A percentile compares a stretch with the other conserved stretches of the same genome.
phyloP scores from a whole-genome alignment of 2,329 filamentous ascomycete species.

The Parafenestella ontariensis region DNA sequence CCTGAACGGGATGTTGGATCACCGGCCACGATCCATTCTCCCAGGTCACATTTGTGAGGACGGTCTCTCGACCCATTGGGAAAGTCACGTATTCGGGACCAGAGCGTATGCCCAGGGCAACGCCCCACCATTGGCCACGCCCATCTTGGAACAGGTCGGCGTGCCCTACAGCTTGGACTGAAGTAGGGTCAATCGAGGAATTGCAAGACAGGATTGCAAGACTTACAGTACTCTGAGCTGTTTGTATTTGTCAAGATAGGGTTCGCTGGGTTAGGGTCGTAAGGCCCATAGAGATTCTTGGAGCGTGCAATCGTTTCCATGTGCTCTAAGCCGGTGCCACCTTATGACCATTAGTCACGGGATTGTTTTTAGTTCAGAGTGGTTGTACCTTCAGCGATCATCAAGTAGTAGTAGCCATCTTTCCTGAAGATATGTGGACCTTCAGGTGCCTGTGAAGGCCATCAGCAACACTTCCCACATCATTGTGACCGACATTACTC shows the following conservation, averaged over 20 bases:
- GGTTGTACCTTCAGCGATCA: slow-evolving; percentile 43
- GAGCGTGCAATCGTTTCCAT: slow-evolving; percentile 49
- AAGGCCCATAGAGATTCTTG: slow-evolving; percentile 46
- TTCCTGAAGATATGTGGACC: slow-evolving; percentile 48
- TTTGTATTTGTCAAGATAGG: slow-evolving; percentile 50
- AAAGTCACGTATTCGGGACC: slow-evolving; percentile 34
- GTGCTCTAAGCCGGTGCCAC: slow-evolving; percentile 47
- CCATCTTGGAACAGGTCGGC: slow-evolving; percentile 39
- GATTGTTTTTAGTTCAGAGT: not conserved
- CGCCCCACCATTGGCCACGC: slow-evolving; percentile 35
- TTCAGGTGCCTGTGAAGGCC: slow-evolving; percentile 27
- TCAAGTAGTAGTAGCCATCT: slow-evolving; percentile 45
- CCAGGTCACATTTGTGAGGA: slow-evolving; percentile 38
- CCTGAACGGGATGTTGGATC: slow-evolving; percentile 51
- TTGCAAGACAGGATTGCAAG: not conserved
- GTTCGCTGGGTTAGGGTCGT: slow-evolving; percentile 44
- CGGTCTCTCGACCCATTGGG: slow-evolving; percentile 39
- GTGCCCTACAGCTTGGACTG: slow-evolving; percentile 37
- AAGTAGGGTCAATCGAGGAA: slow-evolving; percentile 5
- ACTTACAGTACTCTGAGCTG: slow-evolving; percentile 46
- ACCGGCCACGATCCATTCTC: slow-evolving; percentile 52
- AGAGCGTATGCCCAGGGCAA: slow-evolving; percentile 33
- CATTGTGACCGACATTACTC: not conserved
- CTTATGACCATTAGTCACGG: slow-evolving; percentile 18
- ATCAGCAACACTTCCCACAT: not conserved